Base-by-base conservation (phyloP, 331 rosid genomes). In the Quercus tomentella region DNA sequence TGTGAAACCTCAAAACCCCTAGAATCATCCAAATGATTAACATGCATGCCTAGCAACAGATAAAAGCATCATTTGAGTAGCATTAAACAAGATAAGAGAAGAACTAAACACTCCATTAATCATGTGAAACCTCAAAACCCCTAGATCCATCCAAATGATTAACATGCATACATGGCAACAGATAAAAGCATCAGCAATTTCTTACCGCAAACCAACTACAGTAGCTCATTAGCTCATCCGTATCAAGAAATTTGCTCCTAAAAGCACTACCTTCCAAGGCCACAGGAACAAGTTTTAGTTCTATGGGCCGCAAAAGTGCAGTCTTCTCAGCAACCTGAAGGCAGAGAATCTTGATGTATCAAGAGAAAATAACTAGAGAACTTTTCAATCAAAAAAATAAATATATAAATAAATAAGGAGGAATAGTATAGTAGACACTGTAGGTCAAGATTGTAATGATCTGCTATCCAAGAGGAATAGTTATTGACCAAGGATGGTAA, bases 291-390 rank as follows among this genome's bases (percentile, higher is more conserved):
- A 91, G 89, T 83, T 94, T 84, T 85, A 94, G 84, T 83, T 94
- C 98, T 72, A 83, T 81, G 21, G 98, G 98, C 37, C 98, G 89
- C 82, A 94, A 88, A 82, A 91, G 90, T 80, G 92, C 72, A 0
- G 97, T 94, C 90, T 92, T 94, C 89, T 90, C 97, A 79, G 97
- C 96, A 77, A 94, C 97, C 98, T 94, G 87, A 80, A 91, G 77
- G 72, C 41, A 82, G 33, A 79, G 58, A 74, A 68, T 25, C 22
- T 73, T 74, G 30, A 77, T 9, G 52, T 70, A 25, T 71, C 71
- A 76, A 56, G 21, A 76, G 68, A 22, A 58, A 60, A 70, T 21
- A 28, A 49, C 22, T 15, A 21, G 31, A 75, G 5, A 68, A 77
- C 8, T 26, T 76, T 82, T 61, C 7, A 73, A 80, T 72, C 52